phyloP scores from a whole-genome alignment of 305 asterid genomes.

The Fraxinus sp. region DNA sequence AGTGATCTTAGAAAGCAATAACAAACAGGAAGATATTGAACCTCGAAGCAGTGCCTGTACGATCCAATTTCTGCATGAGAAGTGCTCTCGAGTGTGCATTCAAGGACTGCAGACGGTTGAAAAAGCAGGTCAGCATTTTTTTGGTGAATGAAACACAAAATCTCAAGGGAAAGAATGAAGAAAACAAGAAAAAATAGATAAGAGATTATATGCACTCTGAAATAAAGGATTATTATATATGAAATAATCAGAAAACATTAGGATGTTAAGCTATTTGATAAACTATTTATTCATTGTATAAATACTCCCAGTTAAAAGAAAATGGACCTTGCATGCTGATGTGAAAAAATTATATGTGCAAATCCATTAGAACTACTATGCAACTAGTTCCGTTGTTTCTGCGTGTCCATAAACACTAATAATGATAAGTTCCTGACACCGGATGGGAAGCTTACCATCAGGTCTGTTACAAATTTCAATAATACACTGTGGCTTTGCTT shows the following conservation, averaged over 20 bases:
- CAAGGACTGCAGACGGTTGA: slow-evolving; percentile 51
- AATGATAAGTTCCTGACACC: not conserved
- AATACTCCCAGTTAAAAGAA: not conserved
- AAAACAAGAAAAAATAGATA: not conserved
- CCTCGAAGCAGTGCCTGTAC: slow-evolving; percentile 61
- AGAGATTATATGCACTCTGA: not conserved
- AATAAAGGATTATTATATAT: not conserved
- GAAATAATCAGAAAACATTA: not conserved
- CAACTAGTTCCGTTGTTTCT: not conserved
- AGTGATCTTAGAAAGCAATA: not conserved
- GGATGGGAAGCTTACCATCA: not conserved
- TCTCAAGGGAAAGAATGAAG: slow-evolving; percentile 9
- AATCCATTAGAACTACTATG: not conserved
- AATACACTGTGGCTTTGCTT: not conserved
- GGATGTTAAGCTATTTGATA: not conserved
- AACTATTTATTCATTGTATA: not conserved
- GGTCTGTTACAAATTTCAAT: not conserved
- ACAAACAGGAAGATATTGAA: slow-evolving; percentile 22
- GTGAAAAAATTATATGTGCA: not conserved
- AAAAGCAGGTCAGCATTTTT: slow-evolving; percentile 23
- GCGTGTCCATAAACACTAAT: not conserved
- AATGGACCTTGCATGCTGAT: not conserved
- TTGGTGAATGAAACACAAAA: slow-evolving; percentile 15
- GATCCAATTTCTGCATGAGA: slow-evolving; percentile 69
- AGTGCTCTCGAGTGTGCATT: slow-evolving; percentile 64